Percentiles rank a stretch among this genome's conserved stretches.
These are phyloP conservation scores for Pleurostoma richardsiae DNA, from an alignment of 2,329 filamentous ascomycete species.

Conservation along the genomic window DNA sequence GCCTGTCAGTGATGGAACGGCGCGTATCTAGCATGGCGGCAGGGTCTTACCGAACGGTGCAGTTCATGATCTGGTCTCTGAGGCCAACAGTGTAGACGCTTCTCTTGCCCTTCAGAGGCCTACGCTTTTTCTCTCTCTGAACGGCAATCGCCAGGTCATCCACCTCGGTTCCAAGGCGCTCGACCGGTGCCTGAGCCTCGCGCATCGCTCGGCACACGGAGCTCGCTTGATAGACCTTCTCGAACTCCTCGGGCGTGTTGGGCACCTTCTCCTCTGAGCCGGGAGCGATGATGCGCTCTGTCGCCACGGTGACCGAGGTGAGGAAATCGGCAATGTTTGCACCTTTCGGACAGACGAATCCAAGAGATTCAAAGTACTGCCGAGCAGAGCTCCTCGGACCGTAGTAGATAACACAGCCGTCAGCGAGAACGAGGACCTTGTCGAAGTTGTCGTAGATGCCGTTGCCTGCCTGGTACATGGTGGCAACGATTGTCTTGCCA, in stretches of 20 bases:
- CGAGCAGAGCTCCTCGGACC: constrained; percentile 56
- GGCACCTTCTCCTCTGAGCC: constrained; percentile 54
- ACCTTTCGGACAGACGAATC: constrained; percentile 46
- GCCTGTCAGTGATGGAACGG: not conserved
- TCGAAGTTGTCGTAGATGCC: constrained; percentile 65
- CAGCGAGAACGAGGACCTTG: constrained; percentile 71
- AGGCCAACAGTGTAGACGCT: constrained; percentile 18
- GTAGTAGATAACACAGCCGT: constrained; percentile 62
- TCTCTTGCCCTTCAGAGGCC: constrained; percentile 9
- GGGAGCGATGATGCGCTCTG: constrained; percentile 54
- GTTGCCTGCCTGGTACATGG: constrained; percentile 51
- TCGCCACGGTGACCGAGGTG: constrained; percentile 60
- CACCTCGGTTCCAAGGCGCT: constrained; percentile 32
- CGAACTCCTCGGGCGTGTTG: constrained; percentile 57
- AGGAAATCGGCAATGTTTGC: constrained; percentile 65
- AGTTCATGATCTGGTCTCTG: constrained; percentile 22
- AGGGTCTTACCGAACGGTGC: constrained; percentile 33
- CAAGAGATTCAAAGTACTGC: constrained; percentile 62
- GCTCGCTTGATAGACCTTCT: constrained; percentile 34
- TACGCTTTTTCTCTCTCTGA: constrained; percentile 15
- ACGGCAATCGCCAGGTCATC: constrained; percentile 28
- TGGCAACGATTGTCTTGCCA: constrained; percentile 31
- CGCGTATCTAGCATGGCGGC: constrained; percentile 7
- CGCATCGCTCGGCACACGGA: constrained; percentile 17
- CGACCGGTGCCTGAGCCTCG: not conserved